Percentiles rank a stretch among this genome's conserved stretches.
These are phyloP conservation scores for Cutaneotrichosporon sp. DNA, from an alignment of 1,284 basidiomycete species.

Conservation along the genomic window DNA sequence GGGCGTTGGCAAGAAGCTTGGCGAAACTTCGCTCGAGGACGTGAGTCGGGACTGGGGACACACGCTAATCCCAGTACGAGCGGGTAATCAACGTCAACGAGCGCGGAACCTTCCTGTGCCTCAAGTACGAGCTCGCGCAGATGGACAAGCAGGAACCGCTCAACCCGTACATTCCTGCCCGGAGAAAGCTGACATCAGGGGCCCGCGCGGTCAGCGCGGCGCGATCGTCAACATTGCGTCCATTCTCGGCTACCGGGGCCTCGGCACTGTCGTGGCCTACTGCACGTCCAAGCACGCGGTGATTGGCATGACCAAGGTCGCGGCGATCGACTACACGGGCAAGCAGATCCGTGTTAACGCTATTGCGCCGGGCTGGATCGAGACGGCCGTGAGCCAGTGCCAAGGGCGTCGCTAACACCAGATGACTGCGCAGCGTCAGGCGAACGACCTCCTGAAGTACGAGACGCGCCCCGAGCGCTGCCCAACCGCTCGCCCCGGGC, in stretches of 20 bases:
- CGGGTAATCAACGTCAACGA: conserved; percentile 33
- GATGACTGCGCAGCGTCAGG: conserved; percentile 20
- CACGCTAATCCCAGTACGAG: conserved; percentile 28
- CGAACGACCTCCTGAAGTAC: not conserved
- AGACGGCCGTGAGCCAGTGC: conserved; percentile 6
- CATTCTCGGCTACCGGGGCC: conserved; percentile 10
- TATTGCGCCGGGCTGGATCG: conserved; percentile 20
- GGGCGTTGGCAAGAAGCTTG: conserved; percentile 13
- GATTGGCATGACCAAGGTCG: conserved; percentile 26
- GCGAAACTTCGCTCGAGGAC: conserved; percentile 21
- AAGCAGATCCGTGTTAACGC: conserved; percentile 21
- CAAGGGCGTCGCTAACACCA: not conserved
- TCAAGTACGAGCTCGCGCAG: conserved; percentile 24
- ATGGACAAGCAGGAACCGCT: conserved; percentile 26
- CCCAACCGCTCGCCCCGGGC: conserved; percentile 32
- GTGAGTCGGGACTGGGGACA: not conserved
- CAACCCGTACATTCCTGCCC: not conserved
- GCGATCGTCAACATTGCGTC: conserved; percentile 27
- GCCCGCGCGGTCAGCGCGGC: conserved; percentile 24
- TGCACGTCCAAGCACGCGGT: conserved; percentile 28
- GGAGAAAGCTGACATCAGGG: not conserved
- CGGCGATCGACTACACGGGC: conserved; percentile 23
- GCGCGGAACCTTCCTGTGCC: conserved; percentile 25
- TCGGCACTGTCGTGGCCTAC: conserved; percentile 15
- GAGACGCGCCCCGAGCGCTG: not conserved